phyloP scores from a whole-genome alignment of 441 rosid genomes.

The Omphalea diandra region DNA sequence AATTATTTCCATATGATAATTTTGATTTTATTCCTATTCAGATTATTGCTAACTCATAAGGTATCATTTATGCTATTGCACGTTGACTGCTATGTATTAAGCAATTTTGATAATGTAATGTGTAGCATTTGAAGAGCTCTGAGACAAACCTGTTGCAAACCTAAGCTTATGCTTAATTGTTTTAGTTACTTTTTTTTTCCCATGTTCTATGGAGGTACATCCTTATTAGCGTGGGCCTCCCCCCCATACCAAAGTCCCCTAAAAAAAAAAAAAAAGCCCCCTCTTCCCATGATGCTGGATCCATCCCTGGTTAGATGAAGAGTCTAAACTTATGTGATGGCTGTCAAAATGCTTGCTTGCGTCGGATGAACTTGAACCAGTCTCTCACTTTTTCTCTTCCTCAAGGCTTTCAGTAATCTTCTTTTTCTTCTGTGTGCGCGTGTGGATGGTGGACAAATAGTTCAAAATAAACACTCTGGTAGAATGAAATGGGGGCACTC shows the following conservation, averaged over 20 bases:
- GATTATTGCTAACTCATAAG: background rate
- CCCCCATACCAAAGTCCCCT: too few species aligned
- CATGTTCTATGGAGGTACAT: too few species aligned
- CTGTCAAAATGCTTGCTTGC: background rate
- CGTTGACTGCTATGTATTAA: background rate
- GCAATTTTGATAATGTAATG: background rate
- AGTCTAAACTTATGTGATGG: background rate
- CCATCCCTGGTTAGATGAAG: too few species aligned
- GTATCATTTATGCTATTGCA: background rate
- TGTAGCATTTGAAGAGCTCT: background rate
- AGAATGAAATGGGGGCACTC: background rate
- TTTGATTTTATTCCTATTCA: background rate
- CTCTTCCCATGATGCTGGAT: too few species aligned
- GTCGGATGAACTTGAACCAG: background rate
- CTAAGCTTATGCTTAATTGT: background rate
- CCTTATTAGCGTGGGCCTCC: too few species aligned
- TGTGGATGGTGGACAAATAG: background rate
- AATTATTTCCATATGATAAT: background rate
- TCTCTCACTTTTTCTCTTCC: background rate
- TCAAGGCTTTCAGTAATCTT: background rate
- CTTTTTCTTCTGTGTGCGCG: background rate
- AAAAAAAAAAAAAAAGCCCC: too few species aligned
- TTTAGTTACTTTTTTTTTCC: background rate
- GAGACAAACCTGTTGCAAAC: background rate
- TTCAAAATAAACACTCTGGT: background rate